Percentiles rank a stretch among this genome's conserved stretches.
These are phyloP conservation scores for Silene uniflora DNA, from an alignment of 148 eudicot genomes.

Conservation along the genomic window DNA sequence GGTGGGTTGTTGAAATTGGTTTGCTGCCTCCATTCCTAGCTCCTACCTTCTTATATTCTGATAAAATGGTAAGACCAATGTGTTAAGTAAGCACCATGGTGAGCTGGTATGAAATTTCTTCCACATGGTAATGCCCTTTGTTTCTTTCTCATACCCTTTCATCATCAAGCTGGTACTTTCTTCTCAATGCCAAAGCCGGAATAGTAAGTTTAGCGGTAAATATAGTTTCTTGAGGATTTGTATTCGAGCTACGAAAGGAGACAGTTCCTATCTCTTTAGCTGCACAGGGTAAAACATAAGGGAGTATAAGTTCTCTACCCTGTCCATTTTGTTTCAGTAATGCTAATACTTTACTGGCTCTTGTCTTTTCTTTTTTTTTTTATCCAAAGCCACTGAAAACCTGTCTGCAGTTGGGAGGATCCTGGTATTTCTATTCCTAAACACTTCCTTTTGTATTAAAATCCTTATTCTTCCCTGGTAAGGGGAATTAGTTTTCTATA, in stretches of 20 bases:
- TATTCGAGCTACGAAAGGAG: constrained; percentile 50
- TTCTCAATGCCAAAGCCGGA: constrained; percentile 40
- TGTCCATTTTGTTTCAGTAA: constrained; percentile 35
- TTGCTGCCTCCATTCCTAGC: constrained; percentile 22
- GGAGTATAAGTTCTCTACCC: constrained; percentile 58
- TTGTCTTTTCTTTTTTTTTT: constrained; percentile 48
- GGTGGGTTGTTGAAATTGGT: constrained; percentile 30
- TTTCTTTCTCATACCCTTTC: constrained; percentile 21
- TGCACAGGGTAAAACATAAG: constrained; percentile 52
- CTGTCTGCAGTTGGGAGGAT: constrained; percentile 62
- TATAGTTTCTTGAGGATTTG: constrained; percentile 36
- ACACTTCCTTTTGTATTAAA: constrained; percentile 28
- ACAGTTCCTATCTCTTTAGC: constrained; percentile 36
- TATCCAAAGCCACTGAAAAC: constrained; percentile 57
- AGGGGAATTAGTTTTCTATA: constrained; percentile 63
- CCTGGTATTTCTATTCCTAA: constrained; percentile 59
- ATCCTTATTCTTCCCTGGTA: constrained; percentile 61
- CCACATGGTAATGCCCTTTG: constrained; percentile 16
- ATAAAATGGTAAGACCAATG: constrained; percentile 26
- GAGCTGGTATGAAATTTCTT: constrained; percentile 21
- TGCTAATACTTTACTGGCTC: constrained; percentile 53
- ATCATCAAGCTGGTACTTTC: constrained; percentile 38
- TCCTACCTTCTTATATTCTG: constrained; percentile 28
- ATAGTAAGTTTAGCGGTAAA: constrained; percentile 44
- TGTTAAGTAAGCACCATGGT: constrained; percentile 22